phyloP scores from a whole-genome alignment of 2,329 filamentous ascomycete species.

The Epichloe sp. region DNA sequence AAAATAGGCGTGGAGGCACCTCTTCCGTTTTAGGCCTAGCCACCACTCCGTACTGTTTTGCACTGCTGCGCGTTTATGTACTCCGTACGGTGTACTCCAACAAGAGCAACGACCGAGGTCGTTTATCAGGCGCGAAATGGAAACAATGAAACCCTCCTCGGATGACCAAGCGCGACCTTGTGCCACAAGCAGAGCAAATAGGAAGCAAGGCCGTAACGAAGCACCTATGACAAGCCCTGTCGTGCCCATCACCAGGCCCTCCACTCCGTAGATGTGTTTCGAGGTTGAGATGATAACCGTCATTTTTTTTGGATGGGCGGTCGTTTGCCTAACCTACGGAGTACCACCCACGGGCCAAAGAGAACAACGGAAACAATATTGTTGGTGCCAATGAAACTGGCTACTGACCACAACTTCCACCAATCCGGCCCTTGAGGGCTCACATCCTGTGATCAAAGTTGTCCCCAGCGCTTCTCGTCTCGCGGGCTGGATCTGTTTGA shows the following conservation, averaged over 20 bases:
- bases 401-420: neutral
- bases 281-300: neutral
- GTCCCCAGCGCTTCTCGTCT: neutral
- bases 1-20: too few species aligned
- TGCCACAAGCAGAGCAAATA: conserved; percentile 3
- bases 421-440: neutral
- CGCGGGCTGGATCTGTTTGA: neutral
- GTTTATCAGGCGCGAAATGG: conserved; percentile 3
- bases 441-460: neutral
- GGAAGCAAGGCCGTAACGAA: neutral
- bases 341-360: neutral
- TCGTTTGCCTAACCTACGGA: conserved; percentile 4
- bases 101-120: conserved; percentile 3
- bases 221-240: neutral
- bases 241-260: neutral
- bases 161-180: conserved; percentile 1
- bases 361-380: neutral
- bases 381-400: neutral
- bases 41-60: too few species aligned
- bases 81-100: neutral
- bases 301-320: conserved; percentile 1
- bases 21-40: too few species aligned
- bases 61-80: too few species aligned
- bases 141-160: neutral
- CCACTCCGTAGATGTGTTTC: neutral